A percentile compares a stretch with the other conserved stretches of the same genome.
phyloP scores from a whole-genome alignment of 495 filamentous ascomycete species.

The Pyrenopolyporus hunteri region DNA sequence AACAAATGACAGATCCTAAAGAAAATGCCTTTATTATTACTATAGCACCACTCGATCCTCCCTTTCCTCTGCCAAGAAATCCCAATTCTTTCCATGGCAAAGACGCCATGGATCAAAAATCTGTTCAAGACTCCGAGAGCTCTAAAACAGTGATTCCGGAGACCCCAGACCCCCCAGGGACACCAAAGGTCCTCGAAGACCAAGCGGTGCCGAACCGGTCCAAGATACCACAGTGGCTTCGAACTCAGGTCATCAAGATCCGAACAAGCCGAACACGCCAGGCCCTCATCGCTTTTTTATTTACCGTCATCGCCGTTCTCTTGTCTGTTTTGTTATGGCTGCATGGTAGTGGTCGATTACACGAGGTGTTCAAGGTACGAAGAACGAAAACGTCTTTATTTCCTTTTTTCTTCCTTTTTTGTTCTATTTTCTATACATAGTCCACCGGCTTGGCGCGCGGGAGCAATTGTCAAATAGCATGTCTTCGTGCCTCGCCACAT shows the following conservation, averaged over 20 bases:
- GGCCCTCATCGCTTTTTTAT: slow-evolving; percentile 24
- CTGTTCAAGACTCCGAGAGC: slow-evolving; percentile 18
- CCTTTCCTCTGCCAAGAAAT: background rate
- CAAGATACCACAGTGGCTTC: slow-evolving; percentile 17
- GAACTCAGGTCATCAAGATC: slow-evolving; percentile 8
- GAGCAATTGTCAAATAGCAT: slow-evolving; percentile 22
- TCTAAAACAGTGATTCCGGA: slow-evolving; percentile 7
- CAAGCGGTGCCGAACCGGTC: too few relatives aligned
- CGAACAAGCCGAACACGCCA: slow-evolving; percentile 34
- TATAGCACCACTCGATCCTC: slow-evolving; percentile 4
- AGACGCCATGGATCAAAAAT: slow-evolving; percentile 24
- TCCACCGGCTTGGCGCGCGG: slow-evolving; percentile 17
- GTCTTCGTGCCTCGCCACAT: background rate
- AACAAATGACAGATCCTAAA: slow-evolving; percentile 22
- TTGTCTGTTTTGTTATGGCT: slow-evolving; percentile 24
- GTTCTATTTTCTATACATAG: background rate
- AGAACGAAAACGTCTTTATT: background rate
- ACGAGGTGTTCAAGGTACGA: slow-evolving; percentile 28
- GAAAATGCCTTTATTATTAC: slow-evolving; percentile 30
- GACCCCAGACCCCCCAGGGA: background rate
- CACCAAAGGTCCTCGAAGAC: slow-evolving; percentile 8
- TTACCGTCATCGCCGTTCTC: slow-evolving; percentile 13
- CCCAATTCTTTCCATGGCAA: slow-evolving; percentile 13
- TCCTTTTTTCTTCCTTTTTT: background rate
- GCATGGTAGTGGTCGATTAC: slow-evolving; percentile 7